These are phyloP conservation scores for Bocquillonia castaneifolia DNA, from an alignment of 441 rosid genomes.

Conservation along the genomic window DNA sequence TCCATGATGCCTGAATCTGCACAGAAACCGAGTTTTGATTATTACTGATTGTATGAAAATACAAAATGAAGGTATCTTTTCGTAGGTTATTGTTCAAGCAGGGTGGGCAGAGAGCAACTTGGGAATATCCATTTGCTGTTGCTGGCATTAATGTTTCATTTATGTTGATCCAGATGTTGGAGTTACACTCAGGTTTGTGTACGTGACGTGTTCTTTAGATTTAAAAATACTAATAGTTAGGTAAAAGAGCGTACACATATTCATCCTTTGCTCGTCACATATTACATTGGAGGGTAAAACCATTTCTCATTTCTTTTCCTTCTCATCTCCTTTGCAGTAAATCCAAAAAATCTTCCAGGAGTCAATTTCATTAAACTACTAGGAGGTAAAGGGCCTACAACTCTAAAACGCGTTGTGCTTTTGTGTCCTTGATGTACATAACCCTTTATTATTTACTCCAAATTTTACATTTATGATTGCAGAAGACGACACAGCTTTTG, in stretches of 20 bases:
- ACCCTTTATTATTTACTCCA: too few relatives aligned
- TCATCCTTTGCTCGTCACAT: not conserved
- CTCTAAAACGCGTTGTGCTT: slow-evolving; percentile 3
- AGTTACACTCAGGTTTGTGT: slow-evolving; percentile 55
- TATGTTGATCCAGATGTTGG: slow-evolving; percentile 95
- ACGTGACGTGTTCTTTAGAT: not conserved
- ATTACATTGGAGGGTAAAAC: not conserved
- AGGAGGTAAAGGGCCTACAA: slow-evolving; percentile 48
- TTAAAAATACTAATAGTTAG: not conserved
- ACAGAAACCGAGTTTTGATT: slow-evolving; percentile 16
- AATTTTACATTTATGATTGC: slow-evolving; percentile 25
- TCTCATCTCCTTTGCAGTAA: slow-evolving; percentile 45
- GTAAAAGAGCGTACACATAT: not conserved
- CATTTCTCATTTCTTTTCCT: not conserved
- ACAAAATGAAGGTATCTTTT: slow-evolving; percentile 77
- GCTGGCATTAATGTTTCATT: slow-evolving; percentile 90
- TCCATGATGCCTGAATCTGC: slow-evolving; percentile 5
- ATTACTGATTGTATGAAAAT: slow-evolving; percentile 42
- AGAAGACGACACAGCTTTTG: slow-evolving; percentile 89
- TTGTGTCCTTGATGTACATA: not conserved
- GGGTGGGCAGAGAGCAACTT: slow-evolving; percentile 69
- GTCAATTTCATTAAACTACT: slow-evolving; percentile 68
- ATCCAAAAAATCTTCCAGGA: slow-evolving; percentile 74
- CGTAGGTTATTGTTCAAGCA: slow-evolving; percentile 84
- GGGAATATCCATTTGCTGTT: slow-evolving; percentile 98